A percentile compares a stretch with the other conserved stretches of the same genome.
Conservation (phyloP, 169 alveolate genomes). For the Eimeria maxima region DNA sequence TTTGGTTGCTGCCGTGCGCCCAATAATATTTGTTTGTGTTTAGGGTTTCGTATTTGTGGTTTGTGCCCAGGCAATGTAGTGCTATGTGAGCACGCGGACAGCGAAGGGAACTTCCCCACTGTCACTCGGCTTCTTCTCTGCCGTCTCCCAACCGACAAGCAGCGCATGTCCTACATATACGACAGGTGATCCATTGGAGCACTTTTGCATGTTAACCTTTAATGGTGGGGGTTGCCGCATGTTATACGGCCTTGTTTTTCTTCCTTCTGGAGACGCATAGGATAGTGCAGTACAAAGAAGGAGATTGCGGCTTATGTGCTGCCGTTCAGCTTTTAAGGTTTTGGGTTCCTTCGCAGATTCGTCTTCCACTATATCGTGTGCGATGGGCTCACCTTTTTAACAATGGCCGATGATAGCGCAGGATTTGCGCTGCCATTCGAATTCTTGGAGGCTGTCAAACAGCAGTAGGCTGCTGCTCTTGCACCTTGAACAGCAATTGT, state of each 20-base stretch:
- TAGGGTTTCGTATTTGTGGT: slow-evolving; percentile 3
- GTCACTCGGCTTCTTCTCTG: slow-evolving; percentile 79
- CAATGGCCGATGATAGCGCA: slow-evolving; percentile 77
- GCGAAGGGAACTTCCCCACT: slow-evolving; percentile 81
- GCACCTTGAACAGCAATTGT: slow-evolving; percentile 31
- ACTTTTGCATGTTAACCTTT: not conserved
- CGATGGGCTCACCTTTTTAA: slow-evolving; percentile 63
- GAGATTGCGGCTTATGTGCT: not conserved
- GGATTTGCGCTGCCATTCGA: slow-evolving; percentile 82
- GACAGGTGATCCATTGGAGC: slow-evolving; percentile 24
- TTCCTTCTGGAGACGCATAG: not conserved
- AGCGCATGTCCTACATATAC: slow-evolving; percentile 76
- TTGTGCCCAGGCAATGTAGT: slow-evolving; percentile 70
- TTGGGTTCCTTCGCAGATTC: not conserved
- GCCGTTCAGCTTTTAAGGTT: not conserved
- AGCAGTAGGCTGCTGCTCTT: slow-evolving; percentile 56
- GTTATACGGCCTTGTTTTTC: not conserved
- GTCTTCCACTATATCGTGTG: slow-evolving; percentile 66
- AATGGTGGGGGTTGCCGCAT: not conserved
- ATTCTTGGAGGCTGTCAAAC: slow-evolving; percentile 59
- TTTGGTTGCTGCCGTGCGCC: not conserved
- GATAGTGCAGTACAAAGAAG: not conserved
- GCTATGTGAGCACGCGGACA: slow-evolving; percentile 79
- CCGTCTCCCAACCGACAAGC: slow-evolving; percentile 66
- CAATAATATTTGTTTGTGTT: not conserved